phyloP scores from a whole-genome alignment of 352 stramenopile species.

The Phytopythium boreale region DNA sequence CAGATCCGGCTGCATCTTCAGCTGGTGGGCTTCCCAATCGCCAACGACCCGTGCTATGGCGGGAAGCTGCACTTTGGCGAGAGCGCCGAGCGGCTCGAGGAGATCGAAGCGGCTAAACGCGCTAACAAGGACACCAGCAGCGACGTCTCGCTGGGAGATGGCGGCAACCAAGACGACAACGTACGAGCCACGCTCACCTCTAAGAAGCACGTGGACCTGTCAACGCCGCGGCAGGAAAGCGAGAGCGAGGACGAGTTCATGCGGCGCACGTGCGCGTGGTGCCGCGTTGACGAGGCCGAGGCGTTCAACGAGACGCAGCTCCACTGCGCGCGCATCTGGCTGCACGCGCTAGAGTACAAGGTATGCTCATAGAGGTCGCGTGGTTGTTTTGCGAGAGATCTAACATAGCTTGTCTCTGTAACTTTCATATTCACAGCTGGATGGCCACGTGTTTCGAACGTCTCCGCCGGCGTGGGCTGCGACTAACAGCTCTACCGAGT shows the following conservation, averaged over 20 bases:
- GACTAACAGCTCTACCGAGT: neutral
- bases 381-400: neutral
- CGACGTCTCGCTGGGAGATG: neutral
- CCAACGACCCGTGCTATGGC: constrained; percentile 97
- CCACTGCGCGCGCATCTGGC: constrained; percentile 85
- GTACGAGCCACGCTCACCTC: constrained; percentile 14
- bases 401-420: constrained; percentile 1
- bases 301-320: constrained; percentile 84
- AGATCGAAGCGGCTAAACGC: constrained; percentile 45
- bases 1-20: constrained; percentile 97
- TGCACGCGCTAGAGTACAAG: constrained; percentile 87
- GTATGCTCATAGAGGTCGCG: constrained; percentile 21
- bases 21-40: constrained; percentile 91
- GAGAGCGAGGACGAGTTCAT: constrained; percentile 79
- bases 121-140: constrained; percentile 19
- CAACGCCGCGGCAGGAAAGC: constrained; percentile 38
- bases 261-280: constrained; percentile 75
- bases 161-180: neutral
- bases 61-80: constrained; percentile 92
- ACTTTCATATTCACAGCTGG: constrained; percentile 38
- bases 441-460: constrained; percentile 56
- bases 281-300: constrained; percentile 52
- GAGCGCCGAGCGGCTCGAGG: constrained; percentile 31
- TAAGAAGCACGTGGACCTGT: constrained; percentile 52
- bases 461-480: constrained; percentile 62